A percentile compares a stretch with the other conserved stretches of the same genome.
Conservation (phyloP, 208 protist genomes). For the Crithidia bombi region DNA sequence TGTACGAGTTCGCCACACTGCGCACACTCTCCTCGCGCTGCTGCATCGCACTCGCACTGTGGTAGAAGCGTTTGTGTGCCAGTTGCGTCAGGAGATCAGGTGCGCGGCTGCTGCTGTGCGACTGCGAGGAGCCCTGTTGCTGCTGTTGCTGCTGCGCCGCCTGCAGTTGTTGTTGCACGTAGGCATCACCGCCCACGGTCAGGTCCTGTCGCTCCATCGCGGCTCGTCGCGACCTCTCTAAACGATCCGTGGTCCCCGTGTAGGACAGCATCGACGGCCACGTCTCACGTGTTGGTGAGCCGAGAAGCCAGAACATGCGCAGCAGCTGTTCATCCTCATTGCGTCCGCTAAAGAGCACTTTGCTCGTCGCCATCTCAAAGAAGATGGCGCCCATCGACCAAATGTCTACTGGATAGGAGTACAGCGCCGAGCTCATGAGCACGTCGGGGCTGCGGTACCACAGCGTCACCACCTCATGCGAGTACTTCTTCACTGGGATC, state of each 20-base stretch:
- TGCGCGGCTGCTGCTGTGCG: slow-evolving; percentile 22
- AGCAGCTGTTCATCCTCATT: slow-evolving; percentile 92
- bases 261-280: slow-evolving; percentile 93
- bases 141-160: slow-evolving; percentile 9
- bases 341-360: slow-evolving; percentile 82
- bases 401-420: slow-evolving; percentile 90
- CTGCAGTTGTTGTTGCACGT: slow-evolving; percentile 27
- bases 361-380: slow-evolving; percentile 91
- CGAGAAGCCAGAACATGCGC: slow-evolving; percentile 89
- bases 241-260: slow-evolving; percentile 45
- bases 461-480: slow-evolving; percentile 92
- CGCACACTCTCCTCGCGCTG: slow-evolving; percentile 23
- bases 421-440: slow-evolving; percentile 83
- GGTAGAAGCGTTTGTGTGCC: slow-evolving; percentile 35
- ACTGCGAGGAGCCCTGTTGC: slow-evolving; percentile 10
- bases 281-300: slow-evolving; percentile 92
- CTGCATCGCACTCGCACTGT: slow-evolving; percentile 23
- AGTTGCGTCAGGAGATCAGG: slow-evolving; percentile 29
- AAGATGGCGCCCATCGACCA: slow-evolving; percentile 96
- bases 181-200: slow-evolving; percentile 9
- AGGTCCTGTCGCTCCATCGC: slow-evolving; percentile 28
- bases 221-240: slow-evolving; percentile 38
- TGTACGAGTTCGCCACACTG: slow-evolving; percentile 43
- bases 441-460: slow-evolving; percentile 96
- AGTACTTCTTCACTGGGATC: slow-evolving; percentile 94